A percentile compares a stretch with the other conserved stretches of the same genome.
Conservation (phyloP, 2,329 filamentous ascomycete genomes). For the Ascochyta koolunga region DNA sequence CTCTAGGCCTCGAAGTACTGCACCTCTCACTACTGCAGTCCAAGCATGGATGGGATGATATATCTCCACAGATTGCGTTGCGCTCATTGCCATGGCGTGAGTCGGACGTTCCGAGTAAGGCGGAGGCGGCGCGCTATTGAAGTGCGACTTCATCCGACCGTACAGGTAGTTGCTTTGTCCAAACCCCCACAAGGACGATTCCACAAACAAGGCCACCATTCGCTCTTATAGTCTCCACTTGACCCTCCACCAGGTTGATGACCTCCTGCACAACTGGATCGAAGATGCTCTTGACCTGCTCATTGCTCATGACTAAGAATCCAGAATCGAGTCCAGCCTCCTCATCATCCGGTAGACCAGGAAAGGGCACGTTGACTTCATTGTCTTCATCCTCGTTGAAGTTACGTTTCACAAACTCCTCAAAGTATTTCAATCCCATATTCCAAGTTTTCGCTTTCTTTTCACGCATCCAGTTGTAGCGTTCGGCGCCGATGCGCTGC, state of each 20-base stretch:
- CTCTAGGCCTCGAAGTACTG: conserved; percentile 75
- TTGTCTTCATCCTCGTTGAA: conserved; percentile 79
- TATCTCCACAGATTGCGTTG: conserved; percentile 70
- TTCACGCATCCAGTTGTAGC: conserved; percentile 75
- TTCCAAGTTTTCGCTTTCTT: conserved; percentile 81
- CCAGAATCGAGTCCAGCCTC: conserved; percentile 76
- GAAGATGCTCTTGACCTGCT: conserved; percentile 74
- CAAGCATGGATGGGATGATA: conserved; percentile 84
- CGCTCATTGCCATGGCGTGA: conserved; percentile 61
- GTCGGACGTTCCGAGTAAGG: conserved; percentile 73
- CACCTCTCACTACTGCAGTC: conserved; percentile 80
- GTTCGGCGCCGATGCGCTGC: conserved; percentile 67
- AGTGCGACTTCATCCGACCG: conserved; percentile 71
- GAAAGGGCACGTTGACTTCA: conserved; percentile 80
- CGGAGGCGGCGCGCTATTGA: conserved; percentile 59
- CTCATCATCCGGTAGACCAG: conserved; percentile 76
- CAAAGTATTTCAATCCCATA: conserved; percentile 75
- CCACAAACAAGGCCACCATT: conserved; percentile 57
- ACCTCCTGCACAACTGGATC: conserved; percentile 72
- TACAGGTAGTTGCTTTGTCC: conserved; percentile 78
- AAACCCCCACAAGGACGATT: conserved; percentile 83
- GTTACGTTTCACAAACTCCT: conserved; percentile 84
- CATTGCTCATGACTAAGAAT: conserved; percentile 73
- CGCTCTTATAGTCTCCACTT: conserved; percentile 49
- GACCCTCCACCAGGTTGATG: conserved; percentile 50